These are phyloP conservation scores for Lentinus tigrinus DNA, from an alignment of 768 basidiomycete genomes.

Conservation along the genomic window DNA sequence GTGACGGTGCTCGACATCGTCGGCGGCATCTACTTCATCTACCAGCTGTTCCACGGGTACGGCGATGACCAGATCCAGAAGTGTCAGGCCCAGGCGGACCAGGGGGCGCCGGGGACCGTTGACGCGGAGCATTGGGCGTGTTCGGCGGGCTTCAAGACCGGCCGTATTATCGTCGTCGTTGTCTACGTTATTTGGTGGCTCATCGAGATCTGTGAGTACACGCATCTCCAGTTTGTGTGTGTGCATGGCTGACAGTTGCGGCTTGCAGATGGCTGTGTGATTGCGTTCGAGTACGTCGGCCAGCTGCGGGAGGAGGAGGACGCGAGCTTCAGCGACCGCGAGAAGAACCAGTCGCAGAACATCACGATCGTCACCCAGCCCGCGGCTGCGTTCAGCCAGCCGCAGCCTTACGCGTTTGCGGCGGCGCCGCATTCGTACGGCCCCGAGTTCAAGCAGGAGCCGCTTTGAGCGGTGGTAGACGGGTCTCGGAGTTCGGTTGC, in stretches of 20 bases:
- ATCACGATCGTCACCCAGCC: slow-evolving; percentile 20
- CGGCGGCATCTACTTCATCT: slow-evolving; percentile 49
- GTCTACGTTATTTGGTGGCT: slow-evolving; percentile 53
- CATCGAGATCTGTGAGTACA: slow-evolving; percentile 52
- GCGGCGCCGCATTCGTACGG: slow-evolving; percentile 14
- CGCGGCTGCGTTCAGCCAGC: too few relatives aligned
- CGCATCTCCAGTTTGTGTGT: neutral
- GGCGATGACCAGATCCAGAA: slow-evolving; percentile 26
- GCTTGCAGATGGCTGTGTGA: slow-evolving; percentile 55
- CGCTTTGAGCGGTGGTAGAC: too few relatives aligned
- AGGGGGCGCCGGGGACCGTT: slow-evolving; percentile 28
- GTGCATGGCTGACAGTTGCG: too few relatives aligned
- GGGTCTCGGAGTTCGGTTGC: too few relatives aligned
- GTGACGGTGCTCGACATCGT: slow-evolving; percentile 47
- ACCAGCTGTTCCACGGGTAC: slow-evolving; percentile 40
- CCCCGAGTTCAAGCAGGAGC: neutral
- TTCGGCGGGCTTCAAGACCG: slow-evolving; percentile 39
- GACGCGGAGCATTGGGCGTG: slow-evolving; percentile 38
- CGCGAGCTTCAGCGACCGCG: neutral
- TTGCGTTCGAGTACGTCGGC: slow-evolving; percentile 50
- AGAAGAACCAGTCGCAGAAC: slow-evolving; percentile 15
- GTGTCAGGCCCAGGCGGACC: slow-evolving; percentile 36
- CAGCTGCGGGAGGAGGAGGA: slow-evolving; percentile 52
- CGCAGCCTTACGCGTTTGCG: slow-evolving; percentile 16
- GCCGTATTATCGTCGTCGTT: slow-evolving; percentile 43